phyloP scores from a whole-genome alignment of 768 basidiomycete genomes.

The Kwoniella shandongensis region DNA sequence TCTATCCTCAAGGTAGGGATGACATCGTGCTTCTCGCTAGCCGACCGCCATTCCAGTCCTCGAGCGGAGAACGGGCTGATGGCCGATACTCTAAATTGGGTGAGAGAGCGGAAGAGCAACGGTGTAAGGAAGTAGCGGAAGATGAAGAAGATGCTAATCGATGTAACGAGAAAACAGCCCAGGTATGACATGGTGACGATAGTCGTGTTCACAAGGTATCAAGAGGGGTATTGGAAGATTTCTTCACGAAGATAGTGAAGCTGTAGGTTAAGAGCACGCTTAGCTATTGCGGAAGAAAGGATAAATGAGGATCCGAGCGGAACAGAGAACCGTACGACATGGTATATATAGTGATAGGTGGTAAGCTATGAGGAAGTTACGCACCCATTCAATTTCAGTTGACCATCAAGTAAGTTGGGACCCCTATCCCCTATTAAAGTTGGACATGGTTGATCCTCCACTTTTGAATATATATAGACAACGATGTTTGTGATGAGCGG shows the following conservation, averaged over 20 bases:
- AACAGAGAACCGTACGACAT: no score
- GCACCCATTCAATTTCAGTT: no score
- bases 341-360: no score
- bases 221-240: no score
- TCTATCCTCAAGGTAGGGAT: slow-evolving; percentile 36
- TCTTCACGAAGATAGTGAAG: no score
- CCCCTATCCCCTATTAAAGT: background rate
- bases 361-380: no score
- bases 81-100: slow-evolving; percentile 6
- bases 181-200: background rate
- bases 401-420: no score
- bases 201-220: no score
- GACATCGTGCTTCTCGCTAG: slow-evolving; percentile 4
- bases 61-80: slow-evolving; percentile 15
- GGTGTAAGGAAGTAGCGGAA: slow-evolving; percentile 29
- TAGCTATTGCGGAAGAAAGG: no score
- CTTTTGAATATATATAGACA: background rate
- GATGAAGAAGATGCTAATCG: slow-evolving; percentile 7
- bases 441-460: background rate
- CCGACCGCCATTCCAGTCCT: slow-evolving; percentile 42
- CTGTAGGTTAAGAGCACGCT: no score
- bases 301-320: no score
- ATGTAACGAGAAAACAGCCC: background rate
- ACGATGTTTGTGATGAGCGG: no score
- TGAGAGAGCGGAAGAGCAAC: slow-evolving; percentile 14